Evolutionary conservation across 129 eudicot species (phyloP), one percentile per base, ranked within the genome.

Genomic region (Chrysanthemum seticuspe): DNA sequence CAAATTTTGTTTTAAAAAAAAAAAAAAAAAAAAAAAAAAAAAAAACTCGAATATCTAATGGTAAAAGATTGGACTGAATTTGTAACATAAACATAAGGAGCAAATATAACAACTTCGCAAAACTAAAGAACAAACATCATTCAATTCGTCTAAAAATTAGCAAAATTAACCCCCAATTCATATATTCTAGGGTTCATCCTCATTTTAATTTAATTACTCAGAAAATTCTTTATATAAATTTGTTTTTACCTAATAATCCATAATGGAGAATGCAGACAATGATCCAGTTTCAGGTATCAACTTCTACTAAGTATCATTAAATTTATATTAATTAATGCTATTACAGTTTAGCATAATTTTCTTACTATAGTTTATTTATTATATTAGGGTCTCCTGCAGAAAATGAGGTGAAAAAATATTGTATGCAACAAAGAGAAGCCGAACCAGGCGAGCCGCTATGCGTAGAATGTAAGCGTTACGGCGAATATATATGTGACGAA

Each of bases 401-500:
- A 59, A 85, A 84, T 81, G 93, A 81, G 65, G 97, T 95, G 74
- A 95, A 95, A 74, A 80, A 76, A 65, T 80, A 88, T 72, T 83
- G 96, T 78, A 82, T 82, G 80, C 94, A 90, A 80, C 97, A 95
- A 84, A 95, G 99, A 77, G 99, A 91, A 84, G 97, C 97, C 73
- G 67, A 81, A 72, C 87, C 97, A 27, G 99, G 88, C 27, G 99
- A 95, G 76, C 96, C 97, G 66, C 67, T 53, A 9, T 95, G 99
- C 77, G 74, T 81, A 14, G 77, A 86, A 68, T 95, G 99, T 70
- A 94, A 89, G 31, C 95, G 97, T 13, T 90, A 85, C 71, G 99
- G 99, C n/a, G 99, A 95, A 81, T 95, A 91, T 68, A 91, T 95
- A 77, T 95, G 99, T 68, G 92, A 95, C 57, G 96, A 88, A 65